Base-by-base conservation (phyloP, 2,329 filamentous ascomycete genomes). In the Monascus ruber region DNA sequence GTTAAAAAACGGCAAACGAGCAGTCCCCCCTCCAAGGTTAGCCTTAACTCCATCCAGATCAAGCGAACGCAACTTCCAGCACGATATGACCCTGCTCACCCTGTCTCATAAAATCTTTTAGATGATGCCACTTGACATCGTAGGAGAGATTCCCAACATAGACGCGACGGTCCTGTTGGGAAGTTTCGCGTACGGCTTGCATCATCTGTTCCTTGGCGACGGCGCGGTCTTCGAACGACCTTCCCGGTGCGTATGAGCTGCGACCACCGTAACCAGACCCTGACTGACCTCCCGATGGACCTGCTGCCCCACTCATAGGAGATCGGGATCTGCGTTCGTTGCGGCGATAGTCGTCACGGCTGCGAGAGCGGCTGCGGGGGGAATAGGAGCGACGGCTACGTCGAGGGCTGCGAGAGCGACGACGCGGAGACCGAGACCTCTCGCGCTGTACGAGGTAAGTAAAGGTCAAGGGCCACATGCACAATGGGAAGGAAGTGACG, bases 51-150 rank as follows among this genome's bases (percentile, higher is more conserved):
- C 37, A 37, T 39, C 34, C 34, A 39, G 41, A 43, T 47, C 50
- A 47, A 40, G 34, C n/a, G 11, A 35, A 24, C 34, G n/a, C 24
- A 24, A 42, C 43, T 35, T 41, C 45, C 47, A 39, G 42, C 44
- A 47, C 40, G 44, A 46, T 47, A 47, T 50, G 44, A 52, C 45
- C 48, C 50, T 50, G 51, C 83, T 73, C 74, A 96, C 91, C 89
- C 79, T 94, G 86, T 77, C 91, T 84, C 91, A 98, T 98, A 64
- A 96, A 96, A 72, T 98, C 91, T 74, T 98, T 98, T 47, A 98
- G 79, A 60, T 96, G 91, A 73, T 96, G 89, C 91, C 91, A 98
- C 74, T 98, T 98, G 65, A 98, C 91, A 74, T 98, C 91, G 73
- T 98, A 98, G 36, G 88, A 91, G 54, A 98, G 76, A 64, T 98